Evolutionary conservation across 2,329 filamentous ascomycete genomes (phyloP), one percentile per base, ranked within the genome.

Genomic region (Colletotrichum lini): DNA sequence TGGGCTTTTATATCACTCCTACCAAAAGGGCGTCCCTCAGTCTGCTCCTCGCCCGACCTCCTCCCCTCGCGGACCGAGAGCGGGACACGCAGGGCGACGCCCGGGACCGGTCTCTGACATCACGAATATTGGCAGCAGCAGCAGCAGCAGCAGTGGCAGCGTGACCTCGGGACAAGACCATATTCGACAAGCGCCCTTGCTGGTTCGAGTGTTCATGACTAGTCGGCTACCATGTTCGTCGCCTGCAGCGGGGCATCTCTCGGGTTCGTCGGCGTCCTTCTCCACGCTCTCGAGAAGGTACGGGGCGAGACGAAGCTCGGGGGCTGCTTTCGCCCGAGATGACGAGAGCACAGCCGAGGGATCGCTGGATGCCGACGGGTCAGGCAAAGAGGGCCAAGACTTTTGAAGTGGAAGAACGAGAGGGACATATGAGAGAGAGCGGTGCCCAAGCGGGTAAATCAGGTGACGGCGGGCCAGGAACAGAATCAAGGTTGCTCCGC

Each of bases 161-260:
- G 30, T 6, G 30, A 45, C 8, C 61, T 58, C 38, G 38, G 42
- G 1, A 13, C 40, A 26, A 56, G n/a, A 13, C 30, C 40, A 56
- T 16, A n/a, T 62, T 38, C 45, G 45, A 42, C 3, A 18, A 44
- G 9, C 40, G 44, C 58, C 65, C 38, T 50, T 61, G 56, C 30
- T 21, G 15, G 21, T 12, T n/a, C 47, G 10, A 26, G 23, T 5
- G 8, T 15, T 15, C 57, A 61, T 67, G 63, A 59, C 63, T 30
- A 71, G 68, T 56, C 38, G 15, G 42, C 47, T 30, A 68, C 58
- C 65, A 68, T 63, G 44, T 60, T 42, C 18, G 10, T 30, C 42
- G 23, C 49, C 65, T 40, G 68, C 69, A 71, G 65, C 58, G 65
- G 69, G 58, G 52, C 65, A 70, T 66, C 63, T 66, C 54, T 61